A percentile compares a stretch with the other conserved stretches of the same genome.
Conservation (phyloP, 352 stramenopile genomes). For the Globisporangium barbulae region DNA sequence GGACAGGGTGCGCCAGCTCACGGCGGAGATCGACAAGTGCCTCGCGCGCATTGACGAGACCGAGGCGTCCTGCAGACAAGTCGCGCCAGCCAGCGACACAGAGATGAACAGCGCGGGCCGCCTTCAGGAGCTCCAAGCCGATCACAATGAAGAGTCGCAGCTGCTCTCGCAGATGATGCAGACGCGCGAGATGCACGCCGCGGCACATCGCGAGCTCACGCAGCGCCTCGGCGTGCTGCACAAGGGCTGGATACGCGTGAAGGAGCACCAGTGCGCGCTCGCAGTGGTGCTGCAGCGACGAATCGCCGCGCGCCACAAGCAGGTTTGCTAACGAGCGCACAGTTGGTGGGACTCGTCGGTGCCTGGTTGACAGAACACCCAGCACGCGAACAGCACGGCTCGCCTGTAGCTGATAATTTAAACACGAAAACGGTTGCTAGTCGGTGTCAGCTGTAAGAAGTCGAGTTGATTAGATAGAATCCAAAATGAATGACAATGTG, state of each 20-base stretch:
- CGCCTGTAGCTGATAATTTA: too few relatives aligned
- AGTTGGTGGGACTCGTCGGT: too few relatives aligned
- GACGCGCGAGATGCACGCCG: slow-evolving; percentile 19
- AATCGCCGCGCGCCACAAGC: slow-evolving; percentile 14
- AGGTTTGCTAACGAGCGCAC: neutral
- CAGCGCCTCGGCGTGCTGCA: slow-evolving; percentile 17
- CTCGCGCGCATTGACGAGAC: slow-evolving; percentile 21
- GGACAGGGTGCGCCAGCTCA: slow-evolving; percentile 16
- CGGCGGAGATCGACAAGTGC: slow-evolving; percentile 17
- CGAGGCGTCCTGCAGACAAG: slow-evolving; percentile 15
- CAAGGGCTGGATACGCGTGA: slow-evolving; percentile 18
- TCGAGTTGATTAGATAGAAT: too few relatives aligned
- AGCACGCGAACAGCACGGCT: too few relatives aligned
- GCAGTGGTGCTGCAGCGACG: slow-evolving; percentile 18
- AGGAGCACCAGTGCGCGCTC: slow-evolving; percentile 19
- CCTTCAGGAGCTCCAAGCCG: slow-evolving; percentile 15
- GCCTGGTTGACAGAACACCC: too few relatives aligned
- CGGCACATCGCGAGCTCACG: slow-evolving; percentile 18
- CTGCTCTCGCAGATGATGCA: slow-evolving; percentile 23
- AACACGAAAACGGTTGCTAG: too few relatives aligned
- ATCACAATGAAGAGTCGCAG: slow-evolving; percentile 18
- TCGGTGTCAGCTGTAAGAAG: too few relatives aligned
- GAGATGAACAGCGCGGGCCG: slow-evolving; percentile 15
- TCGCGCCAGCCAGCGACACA: slow-evolving; percentile 6
- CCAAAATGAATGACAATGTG: too few relatives aligned